These are phyloP conservation scores for Chalciporus sp. DNA, from an alignment of 1,284 basidiomycete species.

Conservation along the genomic window DNA sequence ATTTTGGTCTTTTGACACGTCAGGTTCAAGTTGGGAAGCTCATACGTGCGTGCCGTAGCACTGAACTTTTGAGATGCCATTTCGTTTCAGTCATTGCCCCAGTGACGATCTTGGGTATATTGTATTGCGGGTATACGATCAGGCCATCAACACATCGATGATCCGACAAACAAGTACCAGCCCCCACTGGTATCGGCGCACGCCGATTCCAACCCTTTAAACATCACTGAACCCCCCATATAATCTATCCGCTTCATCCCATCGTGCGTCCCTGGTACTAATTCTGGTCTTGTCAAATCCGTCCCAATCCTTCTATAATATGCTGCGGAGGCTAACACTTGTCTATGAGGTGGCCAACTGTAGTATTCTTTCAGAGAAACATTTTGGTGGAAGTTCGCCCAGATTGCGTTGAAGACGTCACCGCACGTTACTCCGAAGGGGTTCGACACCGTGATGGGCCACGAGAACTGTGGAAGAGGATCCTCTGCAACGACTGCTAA, in stretches of 20 bases:
- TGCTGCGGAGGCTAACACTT: conserved; percentile 37
- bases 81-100: too few species aligned
- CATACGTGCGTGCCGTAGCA: too few species aligned
- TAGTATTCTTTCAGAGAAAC: conserved; percentile 44
- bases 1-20: too few species aligned
- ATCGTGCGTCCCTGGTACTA: conserved; percentile 26
- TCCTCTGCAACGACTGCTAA: conserved; percentile 56
- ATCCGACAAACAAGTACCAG: not conserved
- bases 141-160: not conserved
- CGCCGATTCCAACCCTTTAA: conserved; percentile 21
- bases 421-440: conserved; percentile 47
- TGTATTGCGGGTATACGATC: too few species aligned
- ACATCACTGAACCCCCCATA: conserved; percentile 49
- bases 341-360: conserved; percentile 39
- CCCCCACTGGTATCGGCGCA: not conserved
- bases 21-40: too few species aligned
- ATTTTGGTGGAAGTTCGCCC: conserved; percentile 46
- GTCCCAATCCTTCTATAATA: conserved; percentile 35
- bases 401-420: conserved; percentile 53
- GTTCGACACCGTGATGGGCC: conserved; percentile 55
- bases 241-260: conserved; percentile 55
- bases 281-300: not conserved
- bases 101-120: too few species aligned
- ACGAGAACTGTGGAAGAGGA: conserved; percentile 45
- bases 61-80: too few species aligned